phyloP scores from a whole-genome alignment of 1,139 yeast genomes.

The Wickerhamomyces sp. region DNA sequence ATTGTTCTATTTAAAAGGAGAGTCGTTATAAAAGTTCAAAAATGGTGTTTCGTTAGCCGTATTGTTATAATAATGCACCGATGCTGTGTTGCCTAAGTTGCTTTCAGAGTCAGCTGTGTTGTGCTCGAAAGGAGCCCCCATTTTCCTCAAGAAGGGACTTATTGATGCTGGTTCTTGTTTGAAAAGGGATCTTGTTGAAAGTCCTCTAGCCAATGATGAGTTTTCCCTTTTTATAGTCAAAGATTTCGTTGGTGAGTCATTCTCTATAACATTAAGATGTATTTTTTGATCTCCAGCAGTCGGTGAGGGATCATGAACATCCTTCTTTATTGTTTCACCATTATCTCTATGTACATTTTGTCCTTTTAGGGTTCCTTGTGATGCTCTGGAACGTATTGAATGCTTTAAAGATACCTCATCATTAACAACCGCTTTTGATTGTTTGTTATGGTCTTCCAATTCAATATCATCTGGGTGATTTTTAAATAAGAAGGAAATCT shows the following conservation, averaged over 20 bases:
- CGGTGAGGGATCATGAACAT: too few species aligned
- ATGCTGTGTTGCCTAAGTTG: conserved; percentile 1
- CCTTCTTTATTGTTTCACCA: too few species aligned
- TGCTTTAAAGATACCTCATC: not conserved
- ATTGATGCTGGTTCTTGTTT: too few species aligned
- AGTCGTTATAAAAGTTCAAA: conserved; percentile 11
- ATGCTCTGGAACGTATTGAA: not conserved
- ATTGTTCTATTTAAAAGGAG: not conserved
- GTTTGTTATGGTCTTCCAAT: not conserved
- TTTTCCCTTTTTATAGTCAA: not conserved
- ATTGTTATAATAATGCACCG: conserved; percentile 15
- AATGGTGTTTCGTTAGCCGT: conserved; percentile 12
- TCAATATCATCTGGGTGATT: not conserved
- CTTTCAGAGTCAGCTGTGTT: not conserved
- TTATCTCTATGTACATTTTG: too few species aligned
- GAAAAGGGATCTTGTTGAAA: not conserved
- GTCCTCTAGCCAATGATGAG: not conserved
- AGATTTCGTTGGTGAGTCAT: not conserved
- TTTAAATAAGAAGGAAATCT: conserved; percentile 19
- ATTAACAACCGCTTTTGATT: not conserved
- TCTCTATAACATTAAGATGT: not conserved
- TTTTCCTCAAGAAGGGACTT: conserved; percentile 14
- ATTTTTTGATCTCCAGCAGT: not conserved
- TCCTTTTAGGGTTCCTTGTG: not conserved
- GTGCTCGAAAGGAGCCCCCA: conserved; percentile 14